A percentile compares a stretch with the other conserved stretches of the same genome.
These are phyloP conservation scores for Paulownia fortunei DNA, from an alignment of 257 asterid species.

Conservation along the genomic window DNA sequence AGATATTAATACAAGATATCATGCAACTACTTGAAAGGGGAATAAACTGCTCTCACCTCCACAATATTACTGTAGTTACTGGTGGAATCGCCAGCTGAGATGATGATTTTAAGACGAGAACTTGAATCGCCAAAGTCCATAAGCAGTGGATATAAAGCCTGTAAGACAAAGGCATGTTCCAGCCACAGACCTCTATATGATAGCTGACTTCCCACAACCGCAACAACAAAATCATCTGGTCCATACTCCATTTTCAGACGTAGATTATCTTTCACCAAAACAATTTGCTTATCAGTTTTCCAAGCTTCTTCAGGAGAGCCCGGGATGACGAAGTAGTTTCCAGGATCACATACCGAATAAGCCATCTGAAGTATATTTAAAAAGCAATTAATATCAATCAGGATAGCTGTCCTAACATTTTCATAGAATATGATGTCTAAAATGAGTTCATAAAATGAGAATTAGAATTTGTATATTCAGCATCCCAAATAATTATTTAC, in stretches of 20 bases:
- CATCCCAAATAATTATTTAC: background rate
- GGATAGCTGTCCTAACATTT: background rate
- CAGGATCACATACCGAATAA: constrained; percentile 82
- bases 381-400: background rate
- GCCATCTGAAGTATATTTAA: constrained; percentile 60
- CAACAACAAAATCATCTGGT: constrained; percentile 60
- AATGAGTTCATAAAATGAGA: background rate
- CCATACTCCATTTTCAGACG: constrained; percentile 44
- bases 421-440: background rate
- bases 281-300: constrained; percentile 54
- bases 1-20: constrained; percentile 4
- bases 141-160: constrained; percentile 70
- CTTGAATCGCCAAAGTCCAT: constrained; percentile 48
- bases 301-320: constrained; percentile 78
- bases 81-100: constrained; percentile 62
- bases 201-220: constrained; percentile 76
- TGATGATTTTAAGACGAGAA: constrained; percentile 67
- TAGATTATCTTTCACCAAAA: constrained; percentile 37
- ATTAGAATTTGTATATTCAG: constrained; percentile 11
- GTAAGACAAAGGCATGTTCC: constrained; percentile 84
- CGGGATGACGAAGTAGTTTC: constrained; percentile 89
- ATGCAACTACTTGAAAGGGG: background rate
- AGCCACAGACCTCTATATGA: constrained; percentile 85
- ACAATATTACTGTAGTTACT: constrained; percentile 69
- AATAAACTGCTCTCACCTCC: constrained; percentile 61